Conservation (phyloP, 73 alveolate genomes). For the Tetrahymena borealis region DNA sequence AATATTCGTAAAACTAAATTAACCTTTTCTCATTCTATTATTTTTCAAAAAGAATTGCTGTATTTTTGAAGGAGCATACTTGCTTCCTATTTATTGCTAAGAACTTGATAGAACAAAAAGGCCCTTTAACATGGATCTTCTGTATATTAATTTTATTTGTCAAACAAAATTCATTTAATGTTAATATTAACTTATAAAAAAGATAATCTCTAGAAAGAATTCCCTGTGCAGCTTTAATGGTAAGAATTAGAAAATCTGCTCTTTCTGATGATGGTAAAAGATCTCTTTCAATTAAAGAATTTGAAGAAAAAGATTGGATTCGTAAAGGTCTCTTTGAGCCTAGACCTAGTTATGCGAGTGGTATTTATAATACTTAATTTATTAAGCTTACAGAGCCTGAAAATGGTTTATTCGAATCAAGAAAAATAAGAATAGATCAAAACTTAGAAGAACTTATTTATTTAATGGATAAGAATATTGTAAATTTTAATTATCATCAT, state of each 20-base stretch:
- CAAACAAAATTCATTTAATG: background rate
- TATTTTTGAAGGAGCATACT: slow-evolving; percentile 63
- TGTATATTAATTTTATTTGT: background rate
- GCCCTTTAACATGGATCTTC: slow-evolving; percentile 57
- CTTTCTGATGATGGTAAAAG: slow-evolving; percentile 60
- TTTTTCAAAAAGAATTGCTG: slow-evolving; percentile 28
- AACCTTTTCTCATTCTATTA: too few relatives aligned
- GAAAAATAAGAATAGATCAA: slow-evolving; percentile 11
- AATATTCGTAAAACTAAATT: too few relatives aligned
- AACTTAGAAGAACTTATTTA: background rate
- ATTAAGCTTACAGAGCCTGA: slow-evolving; percentile 51
- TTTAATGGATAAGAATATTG: slow-evolving; percentile 21
- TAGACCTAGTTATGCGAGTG: slow-evolving; percentile 54
- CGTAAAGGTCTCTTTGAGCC: slow-evolving; percentile 46
- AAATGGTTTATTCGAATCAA: slow-evolving; percentile 24
- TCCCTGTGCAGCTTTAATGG: slow-evolving; percentile 75
- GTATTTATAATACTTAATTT: slow-evolving; percentile 53
- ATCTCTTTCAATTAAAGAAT: slow-evolving; percentile 50
- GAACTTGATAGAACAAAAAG: slow-evolving; percentile 48
- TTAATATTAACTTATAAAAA: background rate
- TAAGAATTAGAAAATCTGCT: slow-evolving; percentile 72
- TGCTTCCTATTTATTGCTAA: slow-evolving; percentile 62
- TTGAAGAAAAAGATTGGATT: slow-evolving; percentile 27
- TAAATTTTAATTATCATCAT: background rate
- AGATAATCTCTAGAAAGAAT: slow-evolving; percentile 51